Base-by-base conservation (phyloP, 2,329 filamentous ascomycete genomes). In the Hypomyces rosellus region DNA sequence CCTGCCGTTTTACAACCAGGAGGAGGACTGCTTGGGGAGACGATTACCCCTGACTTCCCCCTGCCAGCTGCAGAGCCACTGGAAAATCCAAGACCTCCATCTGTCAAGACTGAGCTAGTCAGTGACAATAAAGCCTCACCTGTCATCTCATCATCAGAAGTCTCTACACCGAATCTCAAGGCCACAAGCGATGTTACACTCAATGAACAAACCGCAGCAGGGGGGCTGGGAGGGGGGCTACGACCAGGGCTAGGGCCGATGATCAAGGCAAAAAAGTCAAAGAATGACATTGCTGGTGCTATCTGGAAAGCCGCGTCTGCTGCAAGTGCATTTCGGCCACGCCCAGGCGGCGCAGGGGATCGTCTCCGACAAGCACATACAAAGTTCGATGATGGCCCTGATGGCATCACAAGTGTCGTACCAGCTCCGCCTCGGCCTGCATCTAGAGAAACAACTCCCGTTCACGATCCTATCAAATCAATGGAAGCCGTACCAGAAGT, bases 371-470 rank as follows among this genome's bases (percentile, higher is more conserved):
- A 84, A 46, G 74, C 77, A 34, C 77, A 82, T 50, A 74, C 72
- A 55, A 81, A 78, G 50, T 66, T 69, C n/a, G 70, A 69, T 3
- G 80, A 86, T 20, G 89, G 86, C 5, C 87, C 89, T 6, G 91
- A 96, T 70, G 92, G 91, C 2, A 95, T 96, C 56, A 95, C 86
- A 12, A 81, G 85, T 37, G 91, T 96, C 36, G 86, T 96, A 18
- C 88, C 88, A 20, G 88, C 90, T 3, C 90, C 91, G 2, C 78
- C 73, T 13, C 72, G 75, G 30, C 72, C 76, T 1, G 57, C 63
- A 8, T 69, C 71, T 3, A 52, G 62, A 55, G 59, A 72, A 9
- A 69, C 72, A 16, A 54, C 50, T 5, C 49, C 57, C 6, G 38
- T 65, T 49, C 49, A 54, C 63, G 60, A 65, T 45, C 47, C 54